phyloP scores from a whole-genome alignment of 345 rosid genomes.

The Carallia pectinifolia region DNA sequence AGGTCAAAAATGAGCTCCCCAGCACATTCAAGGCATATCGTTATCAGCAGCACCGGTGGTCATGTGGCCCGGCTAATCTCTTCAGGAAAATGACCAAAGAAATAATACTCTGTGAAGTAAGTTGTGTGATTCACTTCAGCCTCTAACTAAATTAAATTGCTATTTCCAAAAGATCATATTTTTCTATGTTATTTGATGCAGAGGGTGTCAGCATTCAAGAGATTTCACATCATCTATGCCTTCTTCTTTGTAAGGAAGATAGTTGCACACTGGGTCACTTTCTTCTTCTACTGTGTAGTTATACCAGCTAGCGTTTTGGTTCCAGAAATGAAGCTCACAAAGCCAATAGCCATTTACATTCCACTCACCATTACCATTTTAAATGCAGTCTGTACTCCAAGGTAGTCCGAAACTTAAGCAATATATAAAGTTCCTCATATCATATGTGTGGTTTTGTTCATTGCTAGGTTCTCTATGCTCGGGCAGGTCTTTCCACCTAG shows the following conservation, averaged over 20 bases:
- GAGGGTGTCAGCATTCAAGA: conserved; percentile 51
- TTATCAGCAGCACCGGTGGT: conserved; percentile 55
- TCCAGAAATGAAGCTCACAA: conserved; percentile 46
- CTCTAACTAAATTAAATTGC: neutral
- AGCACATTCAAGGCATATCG: conserved; percentile 52
- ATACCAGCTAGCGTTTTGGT: conserved; percentile 47
- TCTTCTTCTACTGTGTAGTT: conserved; percentile 54
- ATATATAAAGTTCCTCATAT: neutral
- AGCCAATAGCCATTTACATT: conserved; percentile 46
- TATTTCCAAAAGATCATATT: neutral
- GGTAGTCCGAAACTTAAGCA: conserved; percentile 21
- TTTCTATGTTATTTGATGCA: conserved; percentile 7
- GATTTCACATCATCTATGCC: conserved; percentile 44
- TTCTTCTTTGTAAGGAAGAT: conserved; percentile 54
- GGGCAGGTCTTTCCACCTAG: conserved; percentile 49
- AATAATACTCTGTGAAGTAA: conserved; percentile 41
- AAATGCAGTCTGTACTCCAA: conserved; percentile 46
- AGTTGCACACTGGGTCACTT: conserved; percentile 43
- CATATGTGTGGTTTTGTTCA: neutral
- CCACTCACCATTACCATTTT: conserved; percentile 51
- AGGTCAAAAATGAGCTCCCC: conserved; percentile 60
- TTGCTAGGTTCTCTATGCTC: neutral
- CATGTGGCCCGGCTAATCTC: conserved; percentile 61
- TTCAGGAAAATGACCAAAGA: conserved; percentile 55
- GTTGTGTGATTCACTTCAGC: neutral